Conservation (phyloP, 176 grass and related monocot species). For the Carex littledalei region DNA sequence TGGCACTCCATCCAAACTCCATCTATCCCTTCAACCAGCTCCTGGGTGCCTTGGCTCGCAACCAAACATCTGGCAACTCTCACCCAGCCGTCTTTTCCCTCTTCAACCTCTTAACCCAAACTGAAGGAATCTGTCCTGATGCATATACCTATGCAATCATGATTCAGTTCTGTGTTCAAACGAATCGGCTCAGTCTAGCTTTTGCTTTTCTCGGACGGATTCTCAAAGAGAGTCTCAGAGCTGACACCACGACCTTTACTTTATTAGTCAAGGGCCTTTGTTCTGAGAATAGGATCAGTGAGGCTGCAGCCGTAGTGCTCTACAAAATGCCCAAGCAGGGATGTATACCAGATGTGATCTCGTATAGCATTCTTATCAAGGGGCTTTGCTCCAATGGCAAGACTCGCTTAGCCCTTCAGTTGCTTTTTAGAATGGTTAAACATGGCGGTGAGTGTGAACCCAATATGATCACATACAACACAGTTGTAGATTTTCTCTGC, state of each 20-base stretch:
- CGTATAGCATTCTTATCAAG: constrained; percentile 14
- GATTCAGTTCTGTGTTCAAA: constrained; percentile 14
- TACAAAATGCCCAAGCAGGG: constrained; percentile 30
- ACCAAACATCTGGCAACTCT: neutral
- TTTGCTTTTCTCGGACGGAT: constrained; percentile 4
- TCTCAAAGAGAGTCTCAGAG: neutral
- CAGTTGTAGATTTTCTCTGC: constrained; percentile 19
- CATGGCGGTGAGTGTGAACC: neutral
- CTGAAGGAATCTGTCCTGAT: neutral
- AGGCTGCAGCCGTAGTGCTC: constrained; percentile 9
- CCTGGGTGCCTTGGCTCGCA: neutral
- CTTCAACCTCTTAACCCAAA: neutral
- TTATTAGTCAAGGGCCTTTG: constrained; percentile 22
- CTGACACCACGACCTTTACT: neutral
- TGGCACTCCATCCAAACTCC: neutral
- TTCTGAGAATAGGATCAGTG: neutral
- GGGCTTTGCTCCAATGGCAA: neutral
- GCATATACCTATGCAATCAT: constrained; percentile 9
- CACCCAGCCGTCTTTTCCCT: neutral
- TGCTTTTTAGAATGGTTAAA: constrained; percentile 11
- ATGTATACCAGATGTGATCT: neutral
- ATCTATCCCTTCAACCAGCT: neutral
- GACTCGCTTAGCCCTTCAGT: neutral
- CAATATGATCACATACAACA: neutral
- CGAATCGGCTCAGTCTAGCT: neutral